Evolutionary conservation across 495 filamentous ascomycete species (phyloP), one percentile per base, ranked within the genome.

Genomic region (Aspergillus nanangensis): DNA sequence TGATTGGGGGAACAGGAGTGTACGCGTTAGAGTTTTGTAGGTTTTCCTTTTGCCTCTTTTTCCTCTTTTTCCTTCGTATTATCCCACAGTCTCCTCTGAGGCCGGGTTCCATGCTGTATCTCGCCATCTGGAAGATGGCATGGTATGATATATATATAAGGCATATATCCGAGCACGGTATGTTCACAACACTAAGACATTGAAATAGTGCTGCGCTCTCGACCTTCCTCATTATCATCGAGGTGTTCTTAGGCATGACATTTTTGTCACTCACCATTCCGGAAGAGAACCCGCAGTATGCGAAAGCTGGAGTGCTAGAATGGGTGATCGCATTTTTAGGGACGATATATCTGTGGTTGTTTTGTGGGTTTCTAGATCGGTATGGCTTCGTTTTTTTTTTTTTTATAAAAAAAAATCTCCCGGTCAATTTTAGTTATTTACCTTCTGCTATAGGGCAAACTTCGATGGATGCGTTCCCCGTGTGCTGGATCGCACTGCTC

Each of bases 301-400:
- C 47, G 8, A 34, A 39, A 4, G 55, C 51, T 14, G 55, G 44
- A 2, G 54, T 58, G 18, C 29, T 58, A 15, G 55, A 58, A 40
- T 58, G 55, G 55, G 41, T 58, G 5, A 58, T 58, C 38, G 55
- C 48, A 1, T 58, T 58, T 27, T 41, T 58, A 22, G 55, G 55
- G 5, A 54, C 55, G 1, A 25, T 52, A 8, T 58, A 58, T 50
- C 37, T 58, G 24, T 58, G 55, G 55, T 21, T 58, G 10, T 54
- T 58, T 38, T 45, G 47, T 31, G 55, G 55, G 8, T 58, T 58
- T 38, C 49, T 58, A 4, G 55, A 58, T 52, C 36, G 55, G 50
- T 57, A 51, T 15, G 24, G 24, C 23, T 29, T 37, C 14, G 22
- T 19, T 18, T 19, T 38, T 1, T 17, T 21, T 40, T 29, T 18